Conservation (phyloP, 495 filamentous ascomycete species). For the Bombardia bombarda region DNA sequence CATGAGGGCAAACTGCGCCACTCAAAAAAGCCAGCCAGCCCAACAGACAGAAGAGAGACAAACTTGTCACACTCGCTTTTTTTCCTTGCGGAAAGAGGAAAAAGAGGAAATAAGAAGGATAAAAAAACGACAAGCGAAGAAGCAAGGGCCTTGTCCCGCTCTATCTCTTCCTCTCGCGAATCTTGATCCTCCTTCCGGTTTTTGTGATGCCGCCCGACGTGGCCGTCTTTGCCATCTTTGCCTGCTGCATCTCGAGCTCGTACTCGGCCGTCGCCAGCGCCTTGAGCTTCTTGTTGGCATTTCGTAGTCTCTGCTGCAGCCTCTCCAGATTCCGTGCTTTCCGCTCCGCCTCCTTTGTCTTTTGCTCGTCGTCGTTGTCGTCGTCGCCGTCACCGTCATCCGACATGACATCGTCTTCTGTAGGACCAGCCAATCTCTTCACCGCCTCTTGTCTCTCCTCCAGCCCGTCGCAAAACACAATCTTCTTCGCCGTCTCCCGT, state of each 20-base stretch:
- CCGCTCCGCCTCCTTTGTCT: slow-evolving; percentile 41
- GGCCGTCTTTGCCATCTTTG: slow-evolving; percentile 59
- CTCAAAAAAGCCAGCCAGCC: too few species aligned
- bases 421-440: slow-evolving; percentile 15
- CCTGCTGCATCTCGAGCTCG: slow-evolving; percentile 60
- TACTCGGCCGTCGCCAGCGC: slow-evolving; percentile 66
- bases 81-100: background rate
- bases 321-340: slow-evolving; percentile 35
- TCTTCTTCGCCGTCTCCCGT: slow-evolving; percentile 29
- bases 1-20: too few species aligned
- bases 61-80: background rate
- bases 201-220: slow-evolving; percentile 74
- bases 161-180: slow-evolving; percentile 73
- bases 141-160: background rate
- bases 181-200: slow-evolving; percentile 73
- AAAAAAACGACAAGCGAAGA: background rate
- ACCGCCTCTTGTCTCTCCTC: slow-evolving; percentile 24
- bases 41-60: too few species aligned
- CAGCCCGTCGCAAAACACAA: slow-evolving; percentile 33
- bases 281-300: slow-evolving; percentile 58
- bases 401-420: slow-evolving; percentile 6
- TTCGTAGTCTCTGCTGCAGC: slow-evolving; percentile 45
- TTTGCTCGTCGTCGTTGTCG: slow-evolving; percentile 37
- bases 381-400: slow-evolving; percentile 11
- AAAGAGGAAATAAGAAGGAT: background rate